These are phyloP conservation scores for Pseudognaphalium luteoalbum DNA, from an alignment of 129 eudicot genomes.

Conservation along the genomic window DNA sequence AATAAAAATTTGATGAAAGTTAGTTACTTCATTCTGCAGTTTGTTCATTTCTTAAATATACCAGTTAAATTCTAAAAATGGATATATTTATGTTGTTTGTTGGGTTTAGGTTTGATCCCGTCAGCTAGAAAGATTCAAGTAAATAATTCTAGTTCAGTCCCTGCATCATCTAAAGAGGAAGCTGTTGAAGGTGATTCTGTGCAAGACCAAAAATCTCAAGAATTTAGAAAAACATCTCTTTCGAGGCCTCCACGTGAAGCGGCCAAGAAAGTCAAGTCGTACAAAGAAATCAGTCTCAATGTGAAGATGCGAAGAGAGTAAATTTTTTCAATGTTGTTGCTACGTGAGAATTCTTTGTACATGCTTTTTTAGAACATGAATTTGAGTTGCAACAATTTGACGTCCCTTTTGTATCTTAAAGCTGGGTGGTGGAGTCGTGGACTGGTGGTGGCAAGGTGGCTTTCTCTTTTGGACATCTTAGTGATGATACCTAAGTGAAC, in stretches of 20 bases:
- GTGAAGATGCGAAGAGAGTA: conserved; percentile 65
- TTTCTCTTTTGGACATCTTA: background rate
- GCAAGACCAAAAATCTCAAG: conserved; percentile 24
- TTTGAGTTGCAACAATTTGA: background rate
- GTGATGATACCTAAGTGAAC: background rate
- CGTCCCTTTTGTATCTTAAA: background rate
- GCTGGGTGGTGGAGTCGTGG: background rate
- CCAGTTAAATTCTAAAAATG: background rate
- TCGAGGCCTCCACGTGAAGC: conserved; percentile 63
- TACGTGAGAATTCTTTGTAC: conserved; percentile 10
- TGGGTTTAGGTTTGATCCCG: conserved; percentile 33
- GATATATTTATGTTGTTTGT: background rate
- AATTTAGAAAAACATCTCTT: conserved; percentile 40
- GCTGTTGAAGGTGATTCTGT: conserved; percentile 23
- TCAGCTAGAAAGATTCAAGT: conserved; percentile 33
- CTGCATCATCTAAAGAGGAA: conserved; percentile 15
- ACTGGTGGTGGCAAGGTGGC: background rate
- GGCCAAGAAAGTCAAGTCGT: conserved; percentile 56
- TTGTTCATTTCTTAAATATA: background rate
- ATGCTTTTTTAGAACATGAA: background rate
- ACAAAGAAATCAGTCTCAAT: conserved; percentile 52
- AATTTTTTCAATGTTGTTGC: conserved; percentile 19
- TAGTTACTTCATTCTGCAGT: background rate
- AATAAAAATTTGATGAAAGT: background rate
- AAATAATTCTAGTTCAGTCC: conserved; percentile 21